Evolutionary conservation across 768 basidiomycete species (phyloP), one percentile per base, ranked within the genome.

Genomic region (Psilocybe cubensis): DNA sequence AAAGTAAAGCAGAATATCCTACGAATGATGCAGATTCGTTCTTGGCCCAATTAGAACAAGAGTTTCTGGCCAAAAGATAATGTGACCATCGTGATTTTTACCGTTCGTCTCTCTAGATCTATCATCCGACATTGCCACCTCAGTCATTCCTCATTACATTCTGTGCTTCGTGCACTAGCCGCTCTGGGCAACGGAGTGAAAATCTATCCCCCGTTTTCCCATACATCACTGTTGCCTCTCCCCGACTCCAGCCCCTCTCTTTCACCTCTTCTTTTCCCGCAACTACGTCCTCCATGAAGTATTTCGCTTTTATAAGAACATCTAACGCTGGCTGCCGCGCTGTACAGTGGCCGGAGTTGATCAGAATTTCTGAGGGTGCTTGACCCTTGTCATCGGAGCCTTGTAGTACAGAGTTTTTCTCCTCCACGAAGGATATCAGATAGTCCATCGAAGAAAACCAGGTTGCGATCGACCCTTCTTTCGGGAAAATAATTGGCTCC

Each of bases 11-110:
- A n/a, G 14, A 10, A 42, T 35, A 41, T 3, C 61, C 58, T 20
- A 23, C 55, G 18, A 61, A 64, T 29, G 79, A 79, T 20, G 88
- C 89, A 1, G 89, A 91, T 57, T 74, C 73, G 24, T 92, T 92
- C 64, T 66, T 92, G 51, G 84, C 88, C 11, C 78, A 82, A 55
- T 74, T 92, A 11, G 87, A 89, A 69, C 73, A 76, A 43, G 88
- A 90, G 42, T 83, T 91, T 40, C 66, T 83, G 33, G 63, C 65
- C 45, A 72, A 65, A 64, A 70, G 66, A 61, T 61, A 59, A 21
- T 18, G 10, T 29, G 31, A 33, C 28, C 33, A 45, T 47, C 29
- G 46, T 25, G 33, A 25, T 20, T 25, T 44, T 44, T 27, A n/a
- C n/a, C n/a, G n/a, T n/a, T 33, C 33, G 38, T 48, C 27, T 21